phyloP scores from a whole-genome alignment of 148 eudicot species.

The Nepenthes mirabilis region DNA sequence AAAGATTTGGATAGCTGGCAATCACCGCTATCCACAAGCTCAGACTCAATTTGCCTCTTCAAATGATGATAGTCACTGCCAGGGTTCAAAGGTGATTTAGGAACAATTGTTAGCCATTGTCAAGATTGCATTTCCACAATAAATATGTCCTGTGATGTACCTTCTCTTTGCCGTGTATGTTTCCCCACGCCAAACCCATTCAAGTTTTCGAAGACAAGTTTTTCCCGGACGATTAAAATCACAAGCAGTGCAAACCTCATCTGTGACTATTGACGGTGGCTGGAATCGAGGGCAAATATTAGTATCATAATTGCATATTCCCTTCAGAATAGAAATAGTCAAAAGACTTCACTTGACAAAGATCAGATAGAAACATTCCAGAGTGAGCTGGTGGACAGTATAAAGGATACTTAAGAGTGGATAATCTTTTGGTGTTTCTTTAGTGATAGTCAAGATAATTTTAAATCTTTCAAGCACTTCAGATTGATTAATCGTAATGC shows the following conservation, averaged over 20 bases:
- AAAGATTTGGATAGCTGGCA: constrained; percentile 61
- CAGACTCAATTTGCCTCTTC: constrained; percentile 98
- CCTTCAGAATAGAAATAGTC: no score
- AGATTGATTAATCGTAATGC: no score
- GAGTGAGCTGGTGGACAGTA: no score
- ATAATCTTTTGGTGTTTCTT: no score
- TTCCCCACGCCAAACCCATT: constrained; percentile 99
- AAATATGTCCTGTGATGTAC: constrained; percentile 18
- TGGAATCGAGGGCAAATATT: constrained; percentile 24
- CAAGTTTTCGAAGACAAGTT: constrained; percentile 93
- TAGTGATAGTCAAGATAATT: no score
- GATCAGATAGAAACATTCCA: no score
- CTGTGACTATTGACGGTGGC: constrained; percentile 97
- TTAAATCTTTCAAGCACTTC: no score
- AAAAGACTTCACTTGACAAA: no score
- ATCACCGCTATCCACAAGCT: constrained; percentile 44
- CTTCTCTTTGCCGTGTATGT: constrained; percentile 91
- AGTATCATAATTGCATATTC: background rate
- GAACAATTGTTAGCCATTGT: constrained; percentile 3
- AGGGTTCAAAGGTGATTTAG: constrained; percentile 9
- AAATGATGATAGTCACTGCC: constrained; percentile 86
- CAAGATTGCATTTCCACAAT: constrained; percentile 6
- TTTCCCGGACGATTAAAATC: constrained; percentile 98
- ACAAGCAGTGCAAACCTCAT: constrained; percentile 96
- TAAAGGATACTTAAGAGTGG: no score